A percentile compares a stretch with the other conserved stretches of the same genome.
Evolutionary conservation across 2,329 filamentous ascomycete genomes (phyloP).

Genomic region (Drechslerella stenobrocha): DNA sequence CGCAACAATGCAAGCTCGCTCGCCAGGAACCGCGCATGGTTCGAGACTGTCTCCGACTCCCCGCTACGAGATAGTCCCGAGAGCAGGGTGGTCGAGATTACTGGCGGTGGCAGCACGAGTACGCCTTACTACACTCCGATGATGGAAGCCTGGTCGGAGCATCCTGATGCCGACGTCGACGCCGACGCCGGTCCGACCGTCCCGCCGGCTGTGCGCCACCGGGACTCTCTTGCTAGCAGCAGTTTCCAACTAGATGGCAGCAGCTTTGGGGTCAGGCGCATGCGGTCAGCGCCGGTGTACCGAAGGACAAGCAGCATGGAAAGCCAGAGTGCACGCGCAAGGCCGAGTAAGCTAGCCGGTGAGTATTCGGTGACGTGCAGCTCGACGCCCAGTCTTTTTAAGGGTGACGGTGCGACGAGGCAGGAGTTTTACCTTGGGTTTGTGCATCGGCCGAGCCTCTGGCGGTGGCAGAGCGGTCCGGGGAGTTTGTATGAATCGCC

Average conservation of each 20-base stretch:
- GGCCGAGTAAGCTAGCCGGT: conserved; percentile 26
- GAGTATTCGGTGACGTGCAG: conserved; percentile 36
- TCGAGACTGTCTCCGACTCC: conserved; percentile 11
- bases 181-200: neutral
- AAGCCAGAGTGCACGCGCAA: neutral
- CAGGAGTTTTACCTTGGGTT: conserved; percentile 28
- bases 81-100: conserved; percentile 29
- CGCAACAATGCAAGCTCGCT: conserved; percentile 5
- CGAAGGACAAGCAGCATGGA: neutral
- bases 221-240: neutral
- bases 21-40: conserved; percentile 33
- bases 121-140: conserved; percentile 41
- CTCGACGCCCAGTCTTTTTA: conserved; percentile 25
- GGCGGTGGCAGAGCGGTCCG: conserved; percentile 19
- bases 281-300: conserved; percentile 15
- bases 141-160: neutral
- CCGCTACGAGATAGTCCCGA: conserved; percentile 14
- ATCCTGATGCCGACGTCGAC: neutral
- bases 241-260: conserved; percentile 33
- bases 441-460: conserved; percentile 27
- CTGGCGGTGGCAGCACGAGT: too few species aligned
- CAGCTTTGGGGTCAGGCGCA: conserved; percentile 18
- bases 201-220: neutral
- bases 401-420: neutral
- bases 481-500: neutral